Conservation (phyloP, 768 basidiomycete genomes). For the Lentinula aciculospora region DNA sequence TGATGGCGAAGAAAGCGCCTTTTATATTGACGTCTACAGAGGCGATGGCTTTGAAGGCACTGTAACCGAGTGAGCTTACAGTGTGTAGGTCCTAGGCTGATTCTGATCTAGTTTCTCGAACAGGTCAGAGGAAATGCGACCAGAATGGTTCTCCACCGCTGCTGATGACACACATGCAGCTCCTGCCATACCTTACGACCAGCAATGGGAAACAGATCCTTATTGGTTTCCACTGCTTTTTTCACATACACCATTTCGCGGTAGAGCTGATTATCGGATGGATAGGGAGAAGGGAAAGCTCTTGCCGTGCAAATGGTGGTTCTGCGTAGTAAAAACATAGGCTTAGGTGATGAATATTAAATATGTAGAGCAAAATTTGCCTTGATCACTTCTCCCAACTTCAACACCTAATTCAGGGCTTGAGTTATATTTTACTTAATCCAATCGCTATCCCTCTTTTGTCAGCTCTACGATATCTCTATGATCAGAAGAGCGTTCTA, state of each 20-base stretch:
- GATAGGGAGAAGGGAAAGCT: conserved; percentile 22
- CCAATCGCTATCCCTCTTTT: not conserved
- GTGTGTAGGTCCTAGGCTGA: not conserved
- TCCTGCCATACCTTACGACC: conserved; percentile 51
- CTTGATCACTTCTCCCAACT: too few relatives aligned
- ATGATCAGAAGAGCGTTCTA: not conserved
- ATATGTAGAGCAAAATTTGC: too few relatives aligned
- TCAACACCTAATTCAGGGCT: not conserved
- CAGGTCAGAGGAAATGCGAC: conserved; percentile 87
- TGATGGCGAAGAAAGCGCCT: conserved; percentile 49
- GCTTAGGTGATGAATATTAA: not conserved
- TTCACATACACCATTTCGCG: conserved; percentile 29
- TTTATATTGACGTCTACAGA: conserved; percentile 69
- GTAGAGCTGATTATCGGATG: conserved; percentile 38
- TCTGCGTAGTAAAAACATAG: conserved; percentile 15
- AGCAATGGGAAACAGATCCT: conserved; percentile 58
- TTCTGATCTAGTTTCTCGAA: not conserved
- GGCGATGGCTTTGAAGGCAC: conserved; percentile 56
- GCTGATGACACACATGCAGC: conserved; percentile 4
- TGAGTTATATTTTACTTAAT: not conserved
- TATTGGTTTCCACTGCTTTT: conserved; percentile 66
- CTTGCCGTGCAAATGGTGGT: conserved; percentile 41
- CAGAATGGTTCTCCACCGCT: conserved; percentile 58
- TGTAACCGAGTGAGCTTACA: conserved; percentile 64
- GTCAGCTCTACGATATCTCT: not conserved